These are phyloP conservation scores for Fomitopsis schrenkii DNA, from an alignment of 1,284 basidiomycete species.

Conservation along the genomic window DNA sequence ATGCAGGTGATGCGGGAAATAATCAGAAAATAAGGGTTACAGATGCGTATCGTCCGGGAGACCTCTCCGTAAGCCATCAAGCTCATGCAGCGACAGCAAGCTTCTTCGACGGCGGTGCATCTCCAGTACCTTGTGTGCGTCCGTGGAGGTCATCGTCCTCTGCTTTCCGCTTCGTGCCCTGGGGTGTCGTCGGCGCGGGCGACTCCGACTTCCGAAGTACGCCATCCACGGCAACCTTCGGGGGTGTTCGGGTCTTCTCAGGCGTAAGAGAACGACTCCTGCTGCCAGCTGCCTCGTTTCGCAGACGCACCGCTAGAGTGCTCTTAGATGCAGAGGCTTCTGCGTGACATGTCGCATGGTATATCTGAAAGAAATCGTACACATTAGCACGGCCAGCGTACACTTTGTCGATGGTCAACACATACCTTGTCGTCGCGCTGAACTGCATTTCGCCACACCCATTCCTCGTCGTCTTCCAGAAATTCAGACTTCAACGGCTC, in stretches of 20 bases:
- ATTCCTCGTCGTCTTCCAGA: slow-evolving; percentile 95
- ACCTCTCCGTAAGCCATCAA: not conserved
- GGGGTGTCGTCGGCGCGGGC: slow-evolving; percentile 45
- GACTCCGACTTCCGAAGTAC: slow-evolving; percentile 30
- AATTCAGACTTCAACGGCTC: slow-evolving; percentile 92
- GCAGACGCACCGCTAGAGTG: slow-evolving; percentile 60
- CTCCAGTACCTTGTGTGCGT: slow-evolving; percentile 8
- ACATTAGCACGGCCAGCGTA: slow-evolving; percentile 2
- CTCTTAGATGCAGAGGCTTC: slow-evolving; percentile 66
- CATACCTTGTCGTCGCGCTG: slow-evolving; percentile 78
- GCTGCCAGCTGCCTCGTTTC: slow-evolving; percentile 45
- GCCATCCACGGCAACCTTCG: slow-evolving; percentile 24
- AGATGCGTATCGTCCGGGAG: slow-evolving; percentile 1
- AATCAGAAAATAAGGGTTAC: slow-evolving; percentile 5
- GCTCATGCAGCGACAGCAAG: slow-evolving; percentile 13
- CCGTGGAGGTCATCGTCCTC: slow-evolving; percentile 38
- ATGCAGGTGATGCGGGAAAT: not conserved
- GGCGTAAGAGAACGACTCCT: slow-evolving; percentile 72
- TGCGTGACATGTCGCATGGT: slow-evolving; percentile 89
- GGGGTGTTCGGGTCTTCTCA: slow-evolving; percentile 50
- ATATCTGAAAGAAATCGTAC: slow-evolving; percentile 48
- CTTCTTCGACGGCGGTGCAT: slow-evolving; percentile 26
- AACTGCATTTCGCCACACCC: slow-evolving; percentile 95
- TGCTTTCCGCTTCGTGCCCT: slow-evolving; percentile 69
- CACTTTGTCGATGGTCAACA: slow-evolving; percentile 8